Conservation (phyloP, 306 rosid genomes). For the Datisca glomerata region DNA sequence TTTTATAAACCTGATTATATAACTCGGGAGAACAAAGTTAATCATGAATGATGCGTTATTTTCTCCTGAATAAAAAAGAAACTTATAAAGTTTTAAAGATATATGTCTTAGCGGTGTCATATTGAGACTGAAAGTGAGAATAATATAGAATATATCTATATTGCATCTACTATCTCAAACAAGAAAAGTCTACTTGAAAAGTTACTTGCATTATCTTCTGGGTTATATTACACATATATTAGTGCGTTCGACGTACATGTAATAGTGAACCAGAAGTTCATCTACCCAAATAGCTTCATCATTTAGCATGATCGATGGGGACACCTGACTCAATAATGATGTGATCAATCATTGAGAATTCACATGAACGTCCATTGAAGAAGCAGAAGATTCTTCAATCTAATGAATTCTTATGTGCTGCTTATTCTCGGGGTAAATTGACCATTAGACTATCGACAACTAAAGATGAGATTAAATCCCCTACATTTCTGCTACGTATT, state of each 20-base stretch:
- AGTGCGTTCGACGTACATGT: no score
- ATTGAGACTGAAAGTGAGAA: no score
- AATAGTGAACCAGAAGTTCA: neutral
- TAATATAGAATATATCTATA: no score
- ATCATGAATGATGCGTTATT: neutral
- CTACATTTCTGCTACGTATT: neutral
- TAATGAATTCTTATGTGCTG: constrained; percentile 3
- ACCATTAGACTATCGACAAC: neutral
- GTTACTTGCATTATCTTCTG: neutral
- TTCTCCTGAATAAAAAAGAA: neutral
- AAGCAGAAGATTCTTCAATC: neutral
- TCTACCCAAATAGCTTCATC: no score
- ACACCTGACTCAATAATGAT: neutral
- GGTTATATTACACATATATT: no score
- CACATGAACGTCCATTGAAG: neutral
- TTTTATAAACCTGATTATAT: no score
- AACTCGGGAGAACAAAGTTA: neutral
- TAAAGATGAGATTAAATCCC: neutral
- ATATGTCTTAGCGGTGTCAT: neutral
- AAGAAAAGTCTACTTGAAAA: constrained; percentile 2
- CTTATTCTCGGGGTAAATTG: constrained; percentile 1
- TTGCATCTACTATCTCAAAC: no score
- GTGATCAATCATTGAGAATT: no score
- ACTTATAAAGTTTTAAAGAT: neutral
- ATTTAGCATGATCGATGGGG: constrained; percentile 1